These are phyloP conservation scores for Eremothecium coryli DNA, from an alignment of 1,139 yeast genomes.

Conservation along the genomic window DNA sequence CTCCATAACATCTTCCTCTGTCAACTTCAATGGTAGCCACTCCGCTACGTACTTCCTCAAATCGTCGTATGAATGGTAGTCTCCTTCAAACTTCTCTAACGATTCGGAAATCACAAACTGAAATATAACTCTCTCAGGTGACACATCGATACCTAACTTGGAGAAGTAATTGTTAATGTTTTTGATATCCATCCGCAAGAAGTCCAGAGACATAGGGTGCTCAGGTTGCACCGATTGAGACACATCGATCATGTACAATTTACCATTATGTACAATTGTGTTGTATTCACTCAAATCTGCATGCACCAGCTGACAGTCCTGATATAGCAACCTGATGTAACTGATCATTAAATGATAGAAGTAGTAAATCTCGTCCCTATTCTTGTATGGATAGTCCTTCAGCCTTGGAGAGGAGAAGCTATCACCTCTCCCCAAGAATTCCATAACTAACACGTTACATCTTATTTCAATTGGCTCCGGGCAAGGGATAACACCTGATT, in stretches of 20 bases:
- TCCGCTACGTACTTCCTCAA: conserved; percentile 35
- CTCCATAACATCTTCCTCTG: conserved; percentile 50
- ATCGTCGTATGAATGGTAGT: conserved; percentile 37
- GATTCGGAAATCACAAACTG: conserved; percentile 51
- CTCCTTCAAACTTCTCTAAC: conserved; percentile 31
- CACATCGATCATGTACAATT: conserved; percentile 85
- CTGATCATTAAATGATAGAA: conserved; percentile 73
- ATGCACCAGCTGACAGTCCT: conserved; percentile 82
- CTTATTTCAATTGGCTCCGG: conserved; percentile 87
- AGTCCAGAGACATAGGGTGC: conserved; percentile 94
- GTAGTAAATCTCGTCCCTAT: conserved; percentile 52
- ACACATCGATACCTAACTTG: conserved; percentile 62
- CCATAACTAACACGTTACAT: conserved; percentile 92
- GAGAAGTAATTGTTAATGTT: conserved; percentile 84
- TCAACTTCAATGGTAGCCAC: conserved; percentile 42
- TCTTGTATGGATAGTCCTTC: conserved; percentile 65
- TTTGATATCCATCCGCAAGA: conserved; percentile 93
- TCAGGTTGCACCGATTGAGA: conserved; percentile 97
- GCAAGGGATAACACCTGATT: conserved; percentile 68
- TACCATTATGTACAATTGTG: conserved; percentile 72
- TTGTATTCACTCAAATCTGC: conserved; percentile 97
- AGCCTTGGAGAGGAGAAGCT: conserved; percentile 68
- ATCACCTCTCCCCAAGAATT: conserved; percentile 67
- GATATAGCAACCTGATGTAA: conserved; percentile 80
- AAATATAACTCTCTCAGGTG: conserved; percentile 75